Evolutionary conservation across 108 stramenopile species (phyloP), one percentile per base, ranked within the genome.

Genomic region (Cyclostephanos tholiformis): DNA sequence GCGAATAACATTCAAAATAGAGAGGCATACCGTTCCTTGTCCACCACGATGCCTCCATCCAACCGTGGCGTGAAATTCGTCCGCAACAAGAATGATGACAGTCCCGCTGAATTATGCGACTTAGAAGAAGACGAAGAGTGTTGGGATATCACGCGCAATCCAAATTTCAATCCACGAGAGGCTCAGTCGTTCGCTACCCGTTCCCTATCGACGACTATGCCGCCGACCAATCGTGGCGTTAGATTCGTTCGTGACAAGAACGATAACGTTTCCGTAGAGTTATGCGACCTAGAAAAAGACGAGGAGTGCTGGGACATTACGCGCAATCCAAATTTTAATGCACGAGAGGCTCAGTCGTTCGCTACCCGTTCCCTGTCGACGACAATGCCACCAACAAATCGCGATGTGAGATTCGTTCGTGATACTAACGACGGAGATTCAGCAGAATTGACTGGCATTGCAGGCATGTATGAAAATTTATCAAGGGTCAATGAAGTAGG

Each of bases 271-370:
- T 19, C 7, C 23, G 53, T 23, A 5, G 53, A 55, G 3, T 10
- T 12, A 20, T 55, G 53, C 26, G 23, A 55, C 13, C 26, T 55
- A 13, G 53, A 55, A 26, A 14, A 14, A 1, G 53, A 55, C 20
- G 61, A 62, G n/a, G 61, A 62, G 36, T 62, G 61, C 20, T 62
- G 61, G 61, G 61, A 62, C 23, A 62, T 62, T 19, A 62, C 61
- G 38, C 61, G 61, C 61, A 62, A 36, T 9, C 61, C 61, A 7
- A 62, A 62, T 19, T 62, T 62, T 39, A 20, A 62, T 19, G 19
- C 61, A n/a, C 61, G 61, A 0, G n/a, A 62, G 19, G 4, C 36
- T 62, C 61, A 38, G 36, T 62, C 61, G 19, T 23, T 38, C 20
- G 61, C 61, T 0, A 62, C 19, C 4, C 38, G 44, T 16, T 46